Conservation (phyloP, 345 rosid genomes). For the Fremontodendron californicum region DNA sequence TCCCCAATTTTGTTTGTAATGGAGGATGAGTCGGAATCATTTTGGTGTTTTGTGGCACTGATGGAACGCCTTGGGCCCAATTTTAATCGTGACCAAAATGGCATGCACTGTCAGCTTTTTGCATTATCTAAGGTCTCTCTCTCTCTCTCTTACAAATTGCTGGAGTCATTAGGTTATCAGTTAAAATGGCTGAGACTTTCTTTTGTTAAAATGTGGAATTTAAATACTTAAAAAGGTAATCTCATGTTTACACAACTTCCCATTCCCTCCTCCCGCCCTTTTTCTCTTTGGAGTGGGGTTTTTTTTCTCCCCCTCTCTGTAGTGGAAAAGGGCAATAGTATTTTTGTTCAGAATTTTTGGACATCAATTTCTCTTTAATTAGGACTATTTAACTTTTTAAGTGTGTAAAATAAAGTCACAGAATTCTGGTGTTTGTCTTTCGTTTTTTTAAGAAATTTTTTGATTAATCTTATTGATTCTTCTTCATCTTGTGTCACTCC, state of each 20-base stretch:
- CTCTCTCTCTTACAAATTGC: not conserved
- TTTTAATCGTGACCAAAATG: conserved; percentile 94
- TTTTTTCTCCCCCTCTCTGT: not conserved
- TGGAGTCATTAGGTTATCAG: not conserved
- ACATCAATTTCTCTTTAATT: conserved; percentile 58
- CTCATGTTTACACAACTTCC: not conserved
- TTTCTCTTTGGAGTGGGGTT: not conserved
- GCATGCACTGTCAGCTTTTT: conserved; percentile 97
- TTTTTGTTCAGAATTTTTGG: conserved; percentile 6
- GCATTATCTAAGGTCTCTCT: conserved; percentile 79
- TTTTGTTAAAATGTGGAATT: not conserved
- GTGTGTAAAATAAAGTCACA: not conserved
- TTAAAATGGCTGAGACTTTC: not conserved
- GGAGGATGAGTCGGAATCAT: conserved; percentile 85
- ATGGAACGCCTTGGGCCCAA: conserved; percentile 99
- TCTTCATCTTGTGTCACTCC: not conserved
- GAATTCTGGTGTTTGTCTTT: not conserved
- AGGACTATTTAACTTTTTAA: not conserved
- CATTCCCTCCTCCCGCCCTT: not conserved
- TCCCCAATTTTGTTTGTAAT: conserved; percentile 86
- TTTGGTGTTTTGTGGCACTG: conserved; percentile 94
- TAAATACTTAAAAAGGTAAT: not conserved
- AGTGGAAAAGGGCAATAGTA: not conserved
- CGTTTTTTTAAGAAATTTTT: not conserved
- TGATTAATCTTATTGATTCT: not conserved